phyloP scores from a whole-genome alignment of 441 rosid genomes.

The Bruguiera hainesii region DNA sequence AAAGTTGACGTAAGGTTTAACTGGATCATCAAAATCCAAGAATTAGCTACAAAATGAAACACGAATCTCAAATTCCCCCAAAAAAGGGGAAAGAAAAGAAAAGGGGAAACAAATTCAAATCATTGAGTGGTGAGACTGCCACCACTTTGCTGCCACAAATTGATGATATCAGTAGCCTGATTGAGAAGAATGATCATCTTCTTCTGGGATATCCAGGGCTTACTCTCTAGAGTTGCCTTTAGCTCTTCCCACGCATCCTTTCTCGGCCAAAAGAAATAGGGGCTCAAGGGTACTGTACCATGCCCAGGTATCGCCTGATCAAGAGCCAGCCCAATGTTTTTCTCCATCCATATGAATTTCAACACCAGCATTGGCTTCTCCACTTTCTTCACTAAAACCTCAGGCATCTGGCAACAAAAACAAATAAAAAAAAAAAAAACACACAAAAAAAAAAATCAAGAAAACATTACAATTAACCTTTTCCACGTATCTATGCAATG shows the following conservation, averaged over 20 bases:
- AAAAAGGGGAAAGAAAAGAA: neutral
- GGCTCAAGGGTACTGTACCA: slow-evolving; percentile 79
- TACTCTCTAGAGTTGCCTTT: slow-evolving; percentile 76
- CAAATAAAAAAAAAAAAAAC: neutral
- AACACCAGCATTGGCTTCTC: slow-evolving; percentile 69
- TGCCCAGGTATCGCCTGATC: slow-evolving; percentile 85
- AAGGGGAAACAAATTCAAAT: neutral
- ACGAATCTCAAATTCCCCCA: neutral
- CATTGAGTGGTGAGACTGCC: slow-evolving; percentile 47
- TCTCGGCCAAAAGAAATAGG: slow-evolving; percentile 92
- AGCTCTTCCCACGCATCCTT: slow-evolving; percentile 99
- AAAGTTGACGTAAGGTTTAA: neutral
- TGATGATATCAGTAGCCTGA: slow-evolving; percentile 95
- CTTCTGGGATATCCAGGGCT: slow-evolving; percentile 94
- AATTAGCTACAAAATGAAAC: neutral
- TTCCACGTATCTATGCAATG: too few relatives aligned
- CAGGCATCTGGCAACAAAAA: slow-evolving; percentile 34
- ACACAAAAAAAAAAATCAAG: neutral
- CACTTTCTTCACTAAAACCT: slow-evolving; percentile 49
- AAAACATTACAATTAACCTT: too few relatives aligned
- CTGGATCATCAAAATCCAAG: neutral
- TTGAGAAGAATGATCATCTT: slow-evolving; percentile 90
- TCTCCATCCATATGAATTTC: slow-evolving; percentile 98
- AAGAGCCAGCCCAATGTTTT: slow-evolving; percentile 84
- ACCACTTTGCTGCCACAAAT: slow-evolving; percentile 96